Percentiles rank a stretch among this genome's conserved stretches.
Conservation (phyloP, 371 early-diverging fungal species). For the Zychaea mexicana region DNA sequence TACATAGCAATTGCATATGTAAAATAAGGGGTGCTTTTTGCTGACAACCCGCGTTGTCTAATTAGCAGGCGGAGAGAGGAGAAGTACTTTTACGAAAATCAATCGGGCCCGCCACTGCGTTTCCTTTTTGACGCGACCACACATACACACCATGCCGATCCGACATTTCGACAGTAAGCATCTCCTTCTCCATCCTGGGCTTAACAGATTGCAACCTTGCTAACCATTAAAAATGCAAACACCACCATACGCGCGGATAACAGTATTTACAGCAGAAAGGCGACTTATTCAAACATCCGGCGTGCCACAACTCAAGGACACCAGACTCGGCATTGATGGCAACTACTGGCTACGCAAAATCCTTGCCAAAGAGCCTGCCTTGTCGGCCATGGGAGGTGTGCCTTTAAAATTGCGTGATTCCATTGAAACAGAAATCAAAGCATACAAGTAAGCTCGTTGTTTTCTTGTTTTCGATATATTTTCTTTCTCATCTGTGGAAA, state of each 20-base stretch:
- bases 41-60: too few species aligned
- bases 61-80: too few species aligned
- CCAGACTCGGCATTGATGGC: constrained; percentile 79
- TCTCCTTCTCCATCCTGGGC: not conserved
- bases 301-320: constrained; percentile 62
- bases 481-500: too few species aligned
- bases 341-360: constrained; percentile 75
- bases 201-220: not conserved
- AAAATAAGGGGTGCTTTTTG: too few species aligned
- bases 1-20: too few species aligned
- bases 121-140: not conserved
- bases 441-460: constrained; percentile 62
- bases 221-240: too few species aligned
- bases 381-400: constrained; percentile 76
- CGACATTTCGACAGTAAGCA: constrained; percentile 64
- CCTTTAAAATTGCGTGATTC: constrained; percentile 61
- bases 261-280: constrained; percentile 67
- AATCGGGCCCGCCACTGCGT: too few species aligned
- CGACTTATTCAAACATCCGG: constrained; percentile 62
- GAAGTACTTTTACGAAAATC: too few species aligned
- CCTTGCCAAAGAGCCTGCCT: constrained; percentile 57
- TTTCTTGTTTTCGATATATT: not conserved
- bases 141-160: constrained; percentile 46
- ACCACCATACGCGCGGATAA: not conserved
- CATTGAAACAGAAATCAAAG: constrained; percentile 67